Evolutionary conservation across 2,329 filamentous ascomycete genomes (phyloP), one percentile per base, ranked within the genome.

Genomic region (Aureobasidium sp.): DNA sequence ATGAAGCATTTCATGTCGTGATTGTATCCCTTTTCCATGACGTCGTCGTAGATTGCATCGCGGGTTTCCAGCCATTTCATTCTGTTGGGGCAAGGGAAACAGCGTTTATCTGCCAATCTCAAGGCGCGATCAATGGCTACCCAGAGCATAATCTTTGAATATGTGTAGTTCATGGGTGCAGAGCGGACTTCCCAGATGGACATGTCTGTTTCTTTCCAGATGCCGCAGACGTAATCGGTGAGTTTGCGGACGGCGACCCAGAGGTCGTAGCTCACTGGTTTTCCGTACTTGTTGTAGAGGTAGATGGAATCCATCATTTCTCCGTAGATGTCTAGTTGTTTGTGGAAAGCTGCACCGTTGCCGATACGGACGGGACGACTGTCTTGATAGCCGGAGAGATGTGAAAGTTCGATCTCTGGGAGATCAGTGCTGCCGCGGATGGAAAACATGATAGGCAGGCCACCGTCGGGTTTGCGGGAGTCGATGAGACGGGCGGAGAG

Each of bases 101-200:
- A 88, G 60, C 89, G 79, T 73, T 91, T 92, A 5, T 62, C 61
- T 5, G 61, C 53, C 9, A 62, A 32, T 3, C 61, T 10, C 21
- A 62, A 11, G 5, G 61, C 61, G 21, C 61, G 37, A 70, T 92
- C 89, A 64, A 92, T 84, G 21, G 88, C 87, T 3, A 92, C 89
- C 89, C 88, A 92, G 27, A 92, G 47, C 85, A 91, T 89, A 65
- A 92, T 81, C 70, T 91, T 90, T n/a, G 86, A 89, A 73, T 91
- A 92, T 14, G 86, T 84, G 66, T 91, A 92, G 68, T 90, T 84
- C 72, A 91, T 88, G 70, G 88, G 88, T 68, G 85, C 77, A 66
- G 88, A 88, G 44, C 88, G 83, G 6, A 90, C 88, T 71, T 92
- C 89, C 89, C 88, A 91, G 67, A 91, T 92, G 3, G 87, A 90